These are phyloP conservation scores for Zymoseptoria brevis DNA, from an alignment of 2,329 filamentous ascomycete genomes.

Conservation along the genomic window DNA sequence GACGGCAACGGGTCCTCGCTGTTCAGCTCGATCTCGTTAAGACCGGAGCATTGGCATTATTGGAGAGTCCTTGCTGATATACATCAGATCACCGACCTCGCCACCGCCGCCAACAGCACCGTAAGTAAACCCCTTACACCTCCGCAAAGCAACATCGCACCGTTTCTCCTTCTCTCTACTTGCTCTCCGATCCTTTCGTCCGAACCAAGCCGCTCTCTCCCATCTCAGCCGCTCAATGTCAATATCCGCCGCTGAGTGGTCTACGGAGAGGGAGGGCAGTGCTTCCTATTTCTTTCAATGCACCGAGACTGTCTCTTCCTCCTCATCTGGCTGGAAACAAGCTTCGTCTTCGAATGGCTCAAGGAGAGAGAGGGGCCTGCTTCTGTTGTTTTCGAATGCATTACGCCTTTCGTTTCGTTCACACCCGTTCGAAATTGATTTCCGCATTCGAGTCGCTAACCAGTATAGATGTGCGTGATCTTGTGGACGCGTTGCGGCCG, in stretches of 20 bases:
- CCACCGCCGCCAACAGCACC: not conserved
- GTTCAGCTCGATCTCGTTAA: not conserved
- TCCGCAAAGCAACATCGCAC: not conserved
- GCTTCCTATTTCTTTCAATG: too few relatives aligned
- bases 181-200: not conserved
- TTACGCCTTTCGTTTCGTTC: not conserved
- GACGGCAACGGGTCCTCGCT: not conserved
- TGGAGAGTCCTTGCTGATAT: not conserved
- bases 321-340: too few relatives aligned
- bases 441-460: not conserved
- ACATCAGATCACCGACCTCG: not conserved
- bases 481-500: not conserved
- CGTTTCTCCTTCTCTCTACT: not conserved
- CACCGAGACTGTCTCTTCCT: too few relatives aligned
- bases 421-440: not conserved
- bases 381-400: not conserved
- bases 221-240: not conserved
- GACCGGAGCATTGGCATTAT: not conserved
- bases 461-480: not conserved
- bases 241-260: not conserved
- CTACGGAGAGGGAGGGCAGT: not conserved
- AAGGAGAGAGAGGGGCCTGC: not conserved
- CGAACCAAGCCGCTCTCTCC: not conserved
- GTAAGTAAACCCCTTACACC: not conserved
- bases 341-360: too few relatives aligned